These are phyloP conservation scores for Cordyceps fumosorosea DNA, from an alignment of 2,329 filamentous ascomycete genomes.

Conservation along the genomic window DNA sequence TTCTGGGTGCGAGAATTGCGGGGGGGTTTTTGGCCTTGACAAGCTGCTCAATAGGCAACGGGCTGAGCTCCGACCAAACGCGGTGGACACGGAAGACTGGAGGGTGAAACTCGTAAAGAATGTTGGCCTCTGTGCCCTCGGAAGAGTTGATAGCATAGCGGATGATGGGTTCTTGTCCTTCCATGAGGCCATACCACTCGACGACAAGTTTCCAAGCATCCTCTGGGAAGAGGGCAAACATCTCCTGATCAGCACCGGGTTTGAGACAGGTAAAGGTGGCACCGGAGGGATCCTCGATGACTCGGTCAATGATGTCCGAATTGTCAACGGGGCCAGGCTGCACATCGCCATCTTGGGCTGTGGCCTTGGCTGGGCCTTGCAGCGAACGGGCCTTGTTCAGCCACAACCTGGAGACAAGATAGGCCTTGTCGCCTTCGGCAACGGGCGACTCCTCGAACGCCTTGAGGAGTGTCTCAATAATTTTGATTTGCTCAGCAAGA, in stretches of 20 bases:
- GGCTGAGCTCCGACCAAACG: constrained; percentile 56
- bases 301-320: constrained; percentile 65
- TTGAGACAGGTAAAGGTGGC: constrained; percentile 66
- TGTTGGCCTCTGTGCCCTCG: constrained; percentile 52
- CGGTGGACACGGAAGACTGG: constrained; percentile 81
- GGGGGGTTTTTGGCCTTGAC: constrained; percentile 55
- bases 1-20: constrained; percentile 63
- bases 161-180: constrained; percentile 63
- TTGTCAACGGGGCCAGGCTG: constrained; percentile 79
- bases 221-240: constrained; percentile 70
- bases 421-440: constrained; percentile 69
- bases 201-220: constrained; percentile 77
- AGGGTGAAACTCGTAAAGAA: constrained; percentile 78
- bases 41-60: constrained; percentile 48
- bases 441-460: constrained; percentile 46
- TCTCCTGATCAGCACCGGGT: constrained; percentile 58
- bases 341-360: constrained; percentile 54
- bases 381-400: constrained; percentile 64
- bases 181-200: constrained; percentile 72
- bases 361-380: constrained; percentile 49
- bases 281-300: constrained; percentile 42
- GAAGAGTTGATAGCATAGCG: constrained; percentile 74
- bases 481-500: constrained; percentile 58
- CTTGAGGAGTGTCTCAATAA: constrained; percentile 57
- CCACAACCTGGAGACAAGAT: constrained; percentile 75